These are phyloP conservation scores for Penicillium sp. DNA, from an alignment of 2,329 filamentous ascomycete genomes.

Conservation along the genomic window DNA sequence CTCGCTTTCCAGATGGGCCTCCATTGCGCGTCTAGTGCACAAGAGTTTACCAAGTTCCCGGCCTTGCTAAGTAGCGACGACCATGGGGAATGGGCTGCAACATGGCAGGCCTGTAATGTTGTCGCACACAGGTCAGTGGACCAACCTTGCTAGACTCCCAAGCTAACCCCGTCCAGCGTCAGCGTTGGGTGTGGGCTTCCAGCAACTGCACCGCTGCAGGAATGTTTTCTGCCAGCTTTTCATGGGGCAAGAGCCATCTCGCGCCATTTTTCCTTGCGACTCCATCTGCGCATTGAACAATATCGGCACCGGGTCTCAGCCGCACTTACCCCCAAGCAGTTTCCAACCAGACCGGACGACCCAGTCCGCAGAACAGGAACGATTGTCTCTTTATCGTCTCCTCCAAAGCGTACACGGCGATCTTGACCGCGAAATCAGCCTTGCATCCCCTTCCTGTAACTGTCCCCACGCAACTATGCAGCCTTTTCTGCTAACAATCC, in stretches of 20 bases:
- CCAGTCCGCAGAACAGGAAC: background rate
- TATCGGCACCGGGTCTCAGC: background rate
- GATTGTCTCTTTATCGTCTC: background rate
- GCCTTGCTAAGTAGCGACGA: background rate
- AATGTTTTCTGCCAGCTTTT: background rate
- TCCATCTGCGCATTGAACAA: background rate
- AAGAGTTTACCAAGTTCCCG: background rate
- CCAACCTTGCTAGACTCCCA: too few relatives aligned
- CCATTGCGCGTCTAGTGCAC: background rate
- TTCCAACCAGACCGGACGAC: background rate
- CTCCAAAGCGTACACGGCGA: background rate
- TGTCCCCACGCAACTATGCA: background rate
- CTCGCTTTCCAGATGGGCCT: background rate
- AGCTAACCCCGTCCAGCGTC: background rate
- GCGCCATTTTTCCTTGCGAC: background rate
- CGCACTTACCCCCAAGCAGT: background rate
- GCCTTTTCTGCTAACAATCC: background rate
- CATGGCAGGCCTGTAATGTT: background rate
- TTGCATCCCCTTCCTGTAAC: background rate
- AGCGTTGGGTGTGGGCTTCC: background rate
- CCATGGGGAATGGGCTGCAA: background rate
- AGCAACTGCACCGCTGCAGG: background rate
- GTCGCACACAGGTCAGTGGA: background rate
- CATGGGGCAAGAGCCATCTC: background rate
- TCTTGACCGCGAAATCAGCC: background rate